phyloP scores from a whole-genome alignment of 441 rosid species.

The Brassica balearica region DNA sequence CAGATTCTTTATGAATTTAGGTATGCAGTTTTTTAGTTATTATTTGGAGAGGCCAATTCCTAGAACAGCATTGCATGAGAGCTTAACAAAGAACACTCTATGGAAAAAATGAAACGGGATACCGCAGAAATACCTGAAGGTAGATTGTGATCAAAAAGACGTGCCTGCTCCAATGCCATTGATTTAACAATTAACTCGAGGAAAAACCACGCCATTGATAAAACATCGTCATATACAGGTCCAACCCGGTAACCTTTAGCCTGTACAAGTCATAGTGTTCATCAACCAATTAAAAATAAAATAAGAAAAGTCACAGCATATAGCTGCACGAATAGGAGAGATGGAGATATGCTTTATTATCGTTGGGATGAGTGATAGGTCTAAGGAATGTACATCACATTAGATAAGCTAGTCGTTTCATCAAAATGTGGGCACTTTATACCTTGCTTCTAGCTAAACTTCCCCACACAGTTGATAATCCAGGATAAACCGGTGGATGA shows the following conservation, averaged over 20 bases:
- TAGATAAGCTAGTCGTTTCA: slow-evolving; percentile 16
- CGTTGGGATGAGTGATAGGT: slow-evolving; percentile 13
- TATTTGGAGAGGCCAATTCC: slow-evolving; percentile 17
- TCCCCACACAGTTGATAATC: slow-evolving; percentile 99
- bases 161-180: slow-evolving; percentile 98
- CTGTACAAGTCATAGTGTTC: slow-evolving; percentile 54
- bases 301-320: slow-evolving; percentile 15
- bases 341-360: slow-evolving; percentile 16
- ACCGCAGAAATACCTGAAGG: slow-evolving; percentile 71
- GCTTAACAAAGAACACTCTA: slow-evolving; percentile 5
- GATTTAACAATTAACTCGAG: slow-evolving; percentile 99
- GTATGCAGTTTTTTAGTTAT: slow-evolving; percentile 24
- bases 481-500: slow-evolving; percentile 99
- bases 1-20: slow-evolving; percentile 13
- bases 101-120: slow-evolving; percentile 15
- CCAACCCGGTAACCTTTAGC: slow-evolving; percentile 99
- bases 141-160: slow-evolving; percentile 84
- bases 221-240: slow-evolving; percentile 98
- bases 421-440: slow-evolving; percentile 17
- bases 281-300: slow-evolving; percentile 19
- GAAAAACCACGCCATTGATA: slow-evolving; percentile 99
- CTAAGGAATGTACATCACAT: slow-evolving; percentile 18
- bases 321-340: slow-evolving; percentile 21
- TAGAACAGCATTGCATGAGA: slow-evolving; percentile 18
- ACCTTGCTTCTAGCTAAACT: slow-evolving; percentile 99